phyloP scores from a whole-genome alignment of 2,329 filamentous ascomycete genomes.

The Trichoderma aggressivum region DNA sequence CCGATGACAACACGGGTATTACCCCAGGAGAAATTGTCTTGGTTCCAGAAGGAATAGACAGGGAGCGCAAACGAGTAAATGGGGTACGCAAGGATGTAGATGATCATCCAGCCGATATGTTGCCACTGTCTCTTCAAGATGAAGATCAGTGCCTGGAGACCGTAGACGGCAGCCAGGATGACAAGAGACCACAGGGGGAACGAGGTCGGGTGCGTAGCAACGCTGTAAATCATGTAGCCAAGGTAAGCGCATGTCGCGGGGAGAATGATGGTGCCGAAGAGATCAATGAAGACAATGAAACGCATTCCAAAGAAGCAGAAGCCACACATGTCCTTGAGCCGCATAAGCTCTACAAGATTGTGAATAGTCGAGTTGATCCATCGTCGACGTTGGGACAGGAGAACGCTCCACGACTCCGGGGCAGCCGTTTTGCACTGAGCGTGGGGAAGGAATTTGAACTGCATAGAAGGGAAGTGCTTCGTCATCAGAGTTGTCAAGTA shows the following conservation, averaged over 20 bases:
- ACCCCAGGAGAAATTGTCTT: constrained; percentile 98
- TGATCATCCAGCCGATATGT: constrained; percentile 98
- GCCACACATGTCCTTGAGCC: constrained; percentile 89
- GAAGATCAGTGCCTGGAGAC: constrained; percentile 93
- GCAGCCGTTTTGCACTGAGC: constrained; percentile 92
- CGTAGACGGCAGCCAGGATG: constrained; percentile 89
- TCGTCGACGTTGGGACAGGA: constrained; percentile 94
- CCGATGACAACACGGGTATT: constrained; percentile 97
- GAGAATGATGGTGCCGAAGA: constrained; percentile 87
- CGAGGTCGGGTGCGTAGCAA: constrained; percentile 65
- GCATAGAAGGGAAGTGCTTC: constrained; percentile 93
- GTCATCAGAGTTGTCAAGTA: constrained; percentile 97
- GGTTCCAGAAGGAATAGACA: constrained; percentile 98
- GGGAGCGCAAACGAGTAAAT: constrained; percentile 90
- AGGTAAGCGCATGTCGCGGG: constrained; percentile 86
- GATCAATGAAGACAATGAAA: constrained; percentile 91
- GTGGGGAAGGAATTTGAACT: constrained; percentile 92
- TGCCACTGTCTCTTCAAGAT: constrained; percentile 97
- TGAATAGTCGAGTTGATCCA: constrained; percentile 99
- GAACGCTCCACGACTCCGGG: constrained; percentile 87
- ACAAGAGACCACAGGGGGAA: constrained; percentile 85
- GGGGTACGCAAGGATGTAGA: constrained; percentile 93
- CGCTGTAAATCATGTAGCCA: constrained; percentile 78
- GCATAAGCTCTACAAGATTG: constrained; percentile 87
- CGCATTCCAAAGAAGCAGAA: constrained; percentile 99